Percentiles rank a stretch among this genome's conserved stretches.
Conservation (phyloP, 2,329 filamentous ascomycete species). For the Fusarium camptoceras region DNA sequence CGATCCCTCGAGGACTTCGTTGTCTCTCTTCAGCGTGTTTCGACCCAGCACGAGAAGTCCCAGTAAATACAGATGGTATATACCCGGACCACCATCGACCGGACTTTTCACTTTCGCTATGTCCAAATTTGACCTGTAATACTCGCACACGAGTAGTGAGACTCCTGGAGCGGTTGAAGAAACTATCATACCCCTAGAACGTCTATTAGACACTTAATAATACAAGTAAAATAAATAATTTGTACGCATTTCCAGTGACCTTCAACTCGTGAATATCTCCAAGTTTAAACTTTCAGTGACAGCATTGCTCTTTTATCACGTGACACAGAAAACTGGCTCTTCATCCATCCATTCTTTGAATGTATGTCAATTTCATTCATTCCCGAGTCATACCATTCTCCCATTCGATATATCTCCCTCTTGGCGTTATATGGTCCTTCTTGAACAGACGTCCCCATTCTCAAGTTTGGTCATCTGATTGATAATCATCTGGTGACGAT, state of each 20-base stretch:
- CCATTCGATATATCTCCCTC: not conserved
- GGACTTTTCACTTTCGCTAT: conserved; percentile 55
- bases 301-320: not conserved
- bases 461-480: not conserved
- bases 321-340: not conserved
- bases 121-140: conserved; percentile 57
- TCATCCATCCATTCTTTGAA: too few species aligned
- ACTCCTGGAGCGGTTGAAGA: conserved; percentile 52
- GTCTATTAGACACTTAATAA: conserved; percentile 58
- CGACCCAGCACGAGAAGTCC: conserved; percentile 91
- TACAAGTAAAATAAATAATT: conserved; percentile 56
- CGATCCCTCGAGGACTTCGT: conserved; percentile 90
- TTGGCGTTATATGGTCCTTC: not conserved
- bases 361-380: too few species aligned
- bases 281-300: not conserved
- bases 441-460: not conserved
- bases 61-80: conserved; percentile 65
- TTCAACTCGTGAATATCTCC: not conserved
- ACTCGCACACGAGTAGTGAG: conserved; percentile 52
- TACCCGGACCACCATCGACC: conserved; percentile 53
- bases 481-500: not conserved
- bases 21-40: conserved; percentile 89
- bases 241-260: not conserved
- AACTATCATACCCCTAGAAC: conserved; percentile 55
- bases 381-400: too few species aligned